Evolutionary conservation across 176 grass and related monocot species (phyloP).

Genomic region (Oryza longistaminata): DNA sequence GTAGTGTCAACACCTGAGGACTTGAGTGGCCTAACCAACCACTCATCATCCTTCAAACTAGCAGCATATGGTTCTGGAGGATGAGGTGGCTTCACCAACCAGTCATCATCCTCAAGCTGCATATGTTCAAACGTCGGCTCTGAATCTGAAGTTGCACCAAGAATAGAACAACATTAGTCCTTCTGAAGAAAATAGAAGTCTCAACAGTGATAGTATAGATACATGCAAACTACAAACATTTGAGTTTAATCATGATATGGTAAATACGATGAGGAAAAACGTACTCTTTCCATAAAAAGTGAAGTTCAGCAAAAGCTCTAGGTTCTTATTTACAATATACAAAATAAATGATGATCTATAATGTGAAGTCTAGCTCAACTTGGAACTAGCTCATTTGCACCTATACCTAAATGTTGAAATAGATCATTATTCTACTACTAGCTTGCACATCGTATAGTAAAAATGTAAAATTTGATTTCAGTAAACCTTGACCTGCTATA

Average conservation of each 20-base stretch:
- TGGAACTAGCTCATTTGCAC: background rate
- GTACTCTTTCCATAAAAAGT: background rate
- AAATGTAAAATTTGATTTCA: background rate
- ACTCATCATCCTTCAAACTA: constrained; percentile 38
- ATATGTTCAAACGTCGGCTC: constrained; percentile 37
- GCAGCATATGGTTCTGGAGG: background rate
- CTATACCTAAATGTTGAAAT: background rate
- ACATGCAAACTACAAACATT: background rate
- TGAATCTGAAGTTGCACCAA: constrained; percentile 37
- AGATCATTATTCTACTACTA: background rate
- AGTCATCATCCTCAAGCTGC: constrained; percentile 52
- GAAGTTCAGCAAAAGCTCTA: background rate
- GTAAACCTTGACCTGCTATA: constrained; percentile 41
- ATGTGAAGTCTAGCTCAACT: background rate
- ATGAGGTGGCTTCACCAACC: constrained; percentile 44
- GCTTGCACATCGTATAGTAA: background rate
- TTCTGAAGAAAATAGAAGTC: background rate
- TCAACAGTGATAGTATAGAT: background rate
- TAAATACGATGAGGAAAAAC: background rate
- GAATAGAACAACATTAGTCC: constrained; percentile 1
- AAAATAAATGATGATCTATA: background rate
- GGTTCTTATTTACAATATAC: background rate
- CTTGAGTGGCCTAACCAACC: constrained; percentile 31
- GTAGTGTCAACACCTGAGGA: constrained; percentile 1
- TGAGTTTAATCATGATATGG: background rate